Percentiles rank a stretch among this genome's conserved stretches.
Conservation (phyloP, 352 stramenopile species). For the Phytophthora sp. region DNA sequence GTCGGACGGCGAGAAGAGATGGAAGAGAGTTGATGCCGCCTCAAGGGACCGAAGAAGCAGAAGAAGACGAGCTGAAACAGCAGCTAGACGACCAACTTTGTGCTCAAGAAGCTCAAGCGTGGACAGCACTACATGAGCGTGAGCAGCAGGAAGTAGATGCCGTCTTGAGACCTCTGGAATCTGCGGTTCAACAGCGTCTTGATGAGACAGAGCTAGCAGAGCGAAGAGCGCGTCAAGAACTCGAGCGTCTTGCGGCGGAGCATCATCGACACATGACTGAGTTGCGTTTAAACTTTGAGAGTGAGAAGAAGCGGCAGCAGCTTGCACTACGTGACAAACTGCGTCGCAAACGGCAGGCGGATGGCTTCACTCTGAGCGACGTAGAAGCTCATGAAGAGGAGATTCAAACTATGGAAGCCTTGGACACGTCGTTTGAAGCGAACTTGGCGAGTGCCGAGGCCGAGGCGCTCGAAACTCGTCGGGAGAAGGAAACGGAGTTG, state of each 20-base stretch:
- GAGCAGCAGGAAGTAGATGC: constrained; percentile 26
- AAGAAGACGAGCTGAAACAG: constrained; percentile 22
- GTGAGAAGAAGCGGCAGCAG: constrained; percentile 38
- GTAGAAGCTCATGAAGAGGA: constrained; percentile 15
- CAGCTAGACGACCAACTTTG: constrained; percentile 18
- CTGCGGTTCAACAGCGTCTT: constrained; percentile 10
- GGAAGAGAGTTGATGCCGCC: constrained; percentile 1
- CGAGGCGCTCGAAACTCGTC: constrained; percentile 13
- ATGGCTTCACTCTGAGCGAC: constrained; percentile 3
- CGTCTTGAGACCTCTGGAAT: constrained; percentile 25
- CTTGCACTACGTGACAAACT: constrained; percentile 36
- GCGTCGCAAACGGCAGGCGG: constrained; percentile 20
- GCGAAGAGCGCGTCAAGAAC: constrained; percentile 34
- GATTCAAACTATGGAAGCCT: constrained; percentile 10
- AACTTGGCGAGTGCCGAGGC: constrained; percentile 18
- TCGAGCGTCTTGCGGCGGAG: constrained; percentile 34
- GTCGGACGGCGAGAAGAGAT: constrained; percentile 22
- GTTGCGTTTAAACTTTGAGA: constrained; percentile 20
- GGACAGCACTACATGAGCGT: constrained; percentile 5
- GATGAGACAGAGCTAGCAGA: constrained; percentile 30
- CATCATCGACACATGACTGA: constrained; percentile 30
- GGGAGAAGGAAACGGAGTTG: constrained; percentile 26
- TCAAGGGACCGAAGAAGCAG: constrained; percentile 20
- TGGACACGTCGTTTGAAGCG: constrained; percentile 27
- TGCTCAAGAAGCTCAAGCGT: constrained; percentile 23